phyloP scores from a whole-genome alignment of 2,329 filamentous ascomycete genomes.

The Cylindrodendrum hubeiense region DNA sequence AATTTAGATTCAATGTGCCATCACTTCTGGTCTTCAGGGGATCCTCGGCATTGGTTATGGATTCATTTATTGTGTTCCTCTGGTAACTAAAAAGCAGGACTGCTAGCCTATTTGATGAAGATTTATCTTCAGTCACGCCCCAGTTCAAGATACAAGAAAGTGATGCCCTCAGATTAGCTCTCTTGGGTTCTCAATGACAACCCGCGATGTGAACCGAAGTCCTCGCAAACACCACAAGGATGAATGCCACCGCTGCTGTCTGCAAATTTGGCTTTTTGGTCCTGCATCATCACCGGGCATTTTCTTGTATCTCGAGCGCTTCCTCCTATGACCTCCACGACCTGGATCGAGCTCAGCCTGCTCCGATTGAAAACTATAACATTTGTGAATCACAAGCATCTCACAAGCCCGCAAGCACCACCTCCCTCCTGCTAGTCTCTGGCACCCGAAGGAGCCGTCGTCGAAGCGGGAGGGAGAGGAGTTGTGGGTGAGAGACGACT shows the following conservation, averaged over 20 bases:
- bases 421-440: not conserved
- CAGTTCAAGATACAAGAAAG: conserved; percentile 28
- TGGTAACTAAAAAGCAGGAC: not conserved
- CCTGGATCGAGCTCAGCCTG: conserved; percentile 48
- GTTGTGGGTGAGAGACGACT: conserved; percentile 29
- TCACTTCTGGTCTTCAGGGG: not conserved
- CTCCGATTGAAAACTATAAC: conserved; percentile 69
- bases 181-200: conserved; percentile 67
- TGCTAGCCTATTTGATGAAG: not conserved
- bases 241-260: conserved; percentile 54
- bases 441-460: not conserved
- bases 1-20: not conserved
- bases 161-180: conserved; percentile 68
- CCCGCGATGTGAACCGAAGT: conserved; percentile 45
- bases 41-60: not conserved
- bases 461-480: not conserved
- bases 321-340: not conserved
- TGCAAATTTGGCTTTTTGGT: conserved; percentile 72
- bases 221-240: conserved; percentile 23
- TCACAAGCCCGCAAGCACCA: conserved; percentile 3
- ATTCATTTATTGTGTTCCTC: not conserved
- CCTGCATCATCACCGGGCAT: conserved; percentile 64
- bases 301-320: conserved; percentile 23
- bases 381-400: conserved; percentile 48
- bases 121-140: not conserved